phyloP scores from a whole-genome alignment of 768 basidiomycete genomes.

The Tulasnella sp. region DNA sequence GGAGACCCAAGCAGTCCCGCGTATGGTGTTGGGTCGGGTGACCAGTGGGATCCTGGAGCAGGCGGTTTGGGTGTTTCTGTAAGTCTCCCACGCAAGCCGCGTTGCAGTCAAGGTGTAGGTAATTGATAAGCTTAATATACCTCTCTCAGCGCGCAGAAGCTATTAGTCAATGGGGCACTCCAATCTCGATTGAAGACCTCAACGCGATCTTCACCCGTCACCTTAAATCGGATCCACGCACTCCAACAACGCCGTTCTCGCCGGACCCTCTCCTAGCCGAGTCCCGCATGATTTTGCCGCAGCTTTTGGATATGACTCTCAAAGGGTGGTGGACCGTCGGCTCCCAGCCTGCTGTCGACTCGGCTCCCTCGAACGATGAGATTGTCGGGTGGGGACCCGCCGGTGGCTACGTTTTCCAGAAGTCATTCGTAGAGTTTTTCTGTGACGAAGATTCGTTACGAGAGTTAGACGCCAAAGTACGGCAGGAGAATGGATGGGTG shows the following conservation, averaged over 20 bases:
- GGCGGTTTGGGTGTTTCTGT: constrained; percentile 62
- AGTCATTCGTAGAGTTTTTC: constrained; percentile 97
- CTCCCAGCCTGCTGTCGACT: constrained; percentile 93
- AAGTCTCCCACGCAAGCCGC: constrained; percentile 36
- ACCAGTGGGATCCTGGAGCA: constrained; percentile 62
- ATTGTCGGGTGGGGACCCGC: constrained; percentile 92
- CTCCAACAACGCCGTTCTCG: constrained; percentile 86
- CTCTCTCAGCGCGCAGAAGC: constrained; percentile 59
- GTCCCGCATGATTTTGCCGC: constrained; percentile 74
- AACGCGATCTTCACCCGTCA: constrained; percentile 79
- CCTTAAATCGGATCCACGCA: constrained; percentile 61
- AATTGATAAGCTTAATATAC: constrained; percentile 3
- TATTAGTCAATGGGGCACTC: constrained; percentile 75
- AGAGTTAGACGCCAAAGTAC: constrained; percentile 61
- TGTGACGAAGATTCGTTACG: constrained; percentile 63
- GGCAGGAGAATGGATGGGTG: constrained; percentile 63
- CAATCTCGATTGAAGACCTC: constrained; percentile 66
- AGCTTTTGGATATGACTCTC: constrained; percentile 75
- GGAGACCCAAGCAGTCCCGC: constrained; percentile 98
- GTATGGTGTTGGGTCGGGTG: constrained; percentile 69
- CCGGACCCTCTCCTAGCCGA: constrained; percentile 78
- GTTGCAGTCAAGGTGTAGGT: neutral
- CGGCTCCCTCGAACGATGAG: constrained; percentile 69
- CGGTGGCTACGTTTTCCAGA: constrained; percentile 95
- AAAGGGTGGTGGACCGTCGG: constrained; percentile 95